Percentiles rank a stretch among this genome's conserved stretches.
These are phyloP conservation scores for Yamadazyma spencermartinsiae DNA, from an alignment of 1,139 yeast genomes.

Conservation along the genomic window DNA sequence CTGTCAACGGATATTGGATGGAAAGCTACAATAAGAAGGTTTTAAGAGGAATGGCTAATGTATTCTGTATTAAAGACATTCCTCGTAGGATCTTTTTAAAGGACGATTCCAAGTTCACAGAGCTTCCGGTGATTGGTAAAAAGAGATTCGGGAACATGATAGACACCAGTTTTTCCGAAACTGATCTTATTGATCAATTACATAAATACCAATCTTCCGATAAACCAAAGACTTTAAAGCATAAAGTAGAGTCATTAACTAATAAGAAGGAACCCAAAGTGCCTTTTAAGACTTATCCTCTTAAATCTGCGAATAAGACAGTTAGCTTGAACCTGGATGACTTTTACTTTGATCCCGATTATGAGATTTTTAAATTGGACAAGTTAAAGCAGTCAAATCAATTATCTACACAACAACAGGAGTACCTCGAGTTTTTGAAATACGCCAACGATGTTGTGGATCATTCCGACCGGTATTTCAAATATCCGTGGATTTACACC, in stretches of 20 bases:
- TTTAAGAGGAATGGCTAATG: constrained; percentile 34
- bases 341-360: constrained; percentile 34
- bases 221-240: too few relatives aligned
- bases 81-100: constrained; percentile 30
- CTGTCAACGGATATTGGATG: constrained; percentile 37
- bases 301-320: constrained; percentile 9
- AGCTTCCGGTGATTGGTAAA: constrained; percentile 32
- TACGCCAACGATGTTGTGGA: constrained; percentile 32
- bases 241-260: too few relatives aligned
- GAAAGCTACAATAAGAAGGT: constrained; percentile 38
- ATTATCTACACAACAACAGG: constrained; percentile 20
- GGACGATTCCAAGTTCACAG: constrained; percentile 27
- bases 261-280: background rate
- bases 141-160: constrained; percentile 24
- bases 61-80: constrained; percentile 34
- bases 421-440: constrained; percentile 31
- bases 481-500: constrained; percentile 45
- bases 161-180: constrained; percentile 9
- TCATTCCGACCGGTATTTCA: constrained; percentile 36
- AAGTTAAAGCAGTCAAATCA: constrained; percentile 18
- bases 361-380: constrained; percentile 28
- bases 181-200: constrained; percentile 14
- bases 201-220: constrained; percentile 11
- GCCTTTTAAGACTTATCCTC: constrained; percentile 6
- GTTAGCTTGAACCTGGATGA: constrained; percentile 25